Base-by-base conservation (phyloP, 1,284 basidiomycete genomes). In the Schizophyllum commune region DNA sequence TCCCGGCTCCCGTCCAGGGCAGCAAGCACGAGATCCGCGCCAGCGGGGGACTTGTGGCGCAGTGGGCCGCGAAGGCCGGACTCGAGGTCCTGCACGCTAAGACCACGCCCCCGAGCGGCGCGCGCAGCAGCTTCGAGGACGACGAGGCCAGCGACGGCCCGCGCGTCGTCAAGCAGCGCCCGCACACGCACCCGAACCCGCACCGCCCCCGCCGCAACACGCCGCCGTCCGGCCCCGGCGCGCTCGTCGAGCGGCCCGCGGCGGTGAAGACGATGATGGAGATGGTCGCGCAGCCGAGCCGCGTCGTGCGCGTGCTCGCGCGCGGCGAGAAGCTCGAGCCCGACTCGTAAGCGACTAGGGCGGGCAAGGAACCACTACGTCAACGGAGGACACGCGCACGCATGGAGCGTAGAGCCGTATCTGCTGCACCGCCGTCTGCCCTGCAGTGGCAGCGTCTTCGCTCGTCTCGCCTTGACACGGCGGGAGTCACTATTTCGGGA, bases 281-380 rank as follows among this genome's bases (percentile, higher is more conserved):
- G 65, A 81, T 82, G 69, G 81, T 88, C 32, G 78, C 84, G 51
- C 86, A 89, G 66, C 84, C 84, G 2, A 86, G 79, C 73, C 85
- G 84, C 64, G 85, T 86, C 65, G 84, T 91, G 32, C 79, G 89
- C 21, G 85, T 92, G 20, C 82, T 92, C 60, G 88, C 89, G 5
- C 80, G 89, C 15, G 89, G 89, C 47, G 89, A 92, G 77, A 91
- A 91, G 73, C 75, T 92, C 62, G 89, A 92, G 53, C 74, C 76
- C 6, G 74, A 71, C 61, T 69, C 73, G 58, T 74, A 52, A 52
- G 20, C 47, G 33, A 34, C 21, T 1, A 56, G n/a, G n/a, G 11
- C 33, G 21, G 53, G 4, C 39, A 17, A 47, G 13, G 39, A 17
- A 47, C 9, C 9, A 47, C 39, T 13, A 11, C 9, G 17, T 47